Conservation (phyloP, 2,329 filamentous ascomycete genomes). For the Colletotrichum caudatum region DNA sequence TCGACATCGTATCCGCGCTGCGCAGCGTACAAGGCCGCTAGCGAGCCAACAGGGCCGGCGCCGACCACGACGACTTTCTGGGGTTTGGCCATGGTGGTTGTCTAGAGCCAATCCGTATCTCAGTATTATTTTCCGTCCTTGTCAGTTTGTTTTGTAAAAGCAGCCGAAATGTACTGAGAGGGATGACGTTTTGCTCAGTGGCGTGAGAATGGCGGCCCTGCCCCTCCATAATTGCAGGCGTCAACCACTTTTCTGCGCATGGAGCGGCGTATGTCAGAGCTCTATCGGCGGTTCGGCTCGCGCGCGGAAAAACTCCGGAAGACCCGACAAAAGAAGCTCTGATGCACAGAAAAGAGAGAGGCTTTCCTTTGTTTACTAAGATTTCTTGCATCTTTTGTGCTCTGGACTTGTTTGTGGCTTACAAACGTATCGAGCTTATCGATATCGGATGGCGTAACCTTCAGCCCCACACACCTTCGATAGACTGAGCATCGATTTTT, state of each 20-base stretch:
- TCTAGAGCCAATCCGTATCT: neutral
- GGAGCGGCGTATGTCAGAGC: constrained; percentile 7
- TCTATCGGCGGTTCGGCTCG: neutral
- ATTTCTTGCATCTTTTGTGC: neutral
- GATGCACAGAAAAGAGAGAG: neutral
- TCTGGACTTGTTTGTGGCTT: constrained; percentile 4
- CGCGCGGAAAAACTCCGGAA: constrained; percentile 37
- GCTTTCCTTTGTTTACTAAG: neutral
- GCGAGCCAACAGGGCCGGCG: constrained; percentile 90
- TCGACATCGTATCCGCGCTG: constrained; percentile 89
- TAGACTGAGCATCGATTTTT: neutral
- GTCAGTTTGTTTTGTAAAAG: too few species aligned
- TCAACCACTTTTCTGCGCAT: constrained; percentile 30
- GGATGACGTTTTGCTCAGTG: constrained; percentile 11
- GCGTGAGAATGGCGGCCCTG: constrained; percentile 19
- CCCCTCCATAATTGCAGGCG: constrained; percentile 30
- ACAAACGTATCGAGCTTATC: constrained; percentile 7
- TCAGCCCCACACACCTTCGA: too few species aligned
- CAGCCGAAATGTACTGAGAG: neutral
- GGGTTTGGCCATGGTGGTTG: constrained; percentile 49
- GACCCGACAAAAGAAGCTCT: constrained; percentile 39
- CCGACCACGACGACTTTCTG: constrained; percentile 88
- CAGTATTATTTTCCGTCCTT: neutral
- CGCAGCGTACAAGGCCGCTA: constrained; percentile 93
- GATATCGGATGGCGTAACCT: neutral